Percentiles rank a stretch among this genome's conserved stretches.
Conservation (phyloP, 163 green algal species). For the Dunaliella salina region DNA sequence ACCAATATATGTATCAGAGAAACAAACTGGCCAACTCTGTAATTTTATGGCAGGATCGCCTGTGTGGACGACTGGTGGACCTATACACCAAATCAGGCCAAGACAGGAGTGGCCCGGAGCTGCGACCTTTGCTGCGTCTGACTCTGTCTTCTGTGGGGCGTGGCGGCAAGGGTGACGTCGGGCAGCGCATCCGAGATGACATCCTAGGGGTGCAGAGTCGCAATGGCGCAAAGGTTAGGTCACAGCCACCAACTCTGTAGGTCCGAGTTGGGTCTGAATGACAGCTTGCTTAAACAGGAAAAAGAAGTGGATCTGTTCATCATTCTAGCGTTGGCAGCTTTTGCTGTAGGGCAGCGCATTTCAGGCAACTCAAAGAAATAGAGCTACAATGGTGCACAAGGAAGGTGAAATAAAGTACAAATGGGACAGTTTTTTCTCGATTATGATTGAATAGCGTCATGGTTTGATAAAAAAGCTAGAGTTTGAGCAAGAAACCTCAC, state of each 20-base stretch:
- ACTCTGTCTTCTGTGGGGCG: slow-evolving; percentile 60
- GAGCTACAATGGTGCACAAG: neutral
- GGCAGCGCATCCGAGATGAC: slow-evolving; percentile 75
- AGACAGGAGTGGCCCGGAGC: slow-evolving; percentile 10
- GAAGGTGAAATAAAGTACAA: no score
- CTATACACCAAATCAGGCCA: slow-evolving; percentile 11
- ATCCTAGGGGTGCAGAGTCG: slow-evolving; percentile 65
- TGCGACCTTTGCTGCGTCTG: slow-evolving; percentile 44
- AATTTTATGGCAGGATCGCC: slow-evolving; percentile 35
- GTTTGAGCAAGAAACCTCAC: no score
- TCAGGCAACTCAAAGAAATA: neutral
- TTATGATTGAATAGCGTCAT: no score
- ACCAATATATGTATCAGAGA: no score
- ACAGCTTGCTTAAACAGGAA: no score
- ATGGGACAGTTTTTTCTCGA: no score
- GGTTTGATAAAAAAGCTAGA: no score
- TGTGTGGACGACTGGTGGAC: slow-evolving; percentile 21
- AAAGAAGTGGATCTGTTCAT: no score
- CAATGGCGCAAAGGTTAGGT: slow-evolving; percentile 15
- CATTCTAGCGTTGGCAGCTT: no score
- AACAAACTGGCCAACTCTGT: no score
- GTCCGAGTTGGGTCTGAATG: no score
- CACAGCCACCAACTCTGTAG: no score
- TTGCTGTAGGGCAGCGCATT: neutral
- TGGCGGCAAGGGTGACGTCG: slow-evolving; percentile 53